Evolutionary conservation across 1,139 yeast species (phyloP), one percentile per base, ranked within the genome.

Genomic region (Hemisphaericaspora subhashii): DNA sequence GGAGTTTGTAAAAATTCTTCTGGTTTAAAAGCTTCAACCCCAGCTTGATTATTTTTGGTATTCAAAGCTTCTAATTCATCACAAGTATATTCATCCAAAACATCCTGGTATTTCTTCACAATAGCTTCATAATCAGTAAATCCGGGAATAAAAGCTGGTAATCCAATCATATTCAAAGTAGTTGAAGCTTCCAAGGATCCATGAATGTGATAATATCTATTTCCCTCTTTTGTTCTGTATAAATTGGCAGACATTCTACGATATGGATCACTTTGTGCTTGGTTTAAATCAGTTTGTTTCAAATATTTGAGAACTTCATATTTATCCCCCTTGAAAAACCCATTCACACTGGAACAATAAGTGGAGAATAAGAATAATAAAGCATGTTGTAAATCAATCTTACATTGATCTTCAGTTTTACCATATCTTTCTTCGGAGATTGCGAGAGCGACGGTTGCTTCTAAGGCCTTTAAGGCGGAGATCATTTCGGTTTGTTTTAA

Each of bases 171-270:
- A 18, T 58, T 56, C 35, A 62, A 49, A 13, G 66, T 60, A 0
- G 58, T 51, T 4, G 57, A 43, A 2, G 66, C 63, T 31, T 62
- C 64, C 32, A 62, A 47, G 7, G 65, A 59, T 5, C 68, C 67
- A 41, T 62, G 67, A 24, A 62, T 57, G 38, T 62, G 67, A 39
- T 53, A 62, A 42, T 46, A 62, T 33, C 54, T 51, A 22, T 50
- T 44, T 2, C 29, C 33, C 37, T 62, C 67, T 37, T 60, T 62
- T 9, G 68, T 62, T 28, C 53, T 49, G 46, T 62, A 62, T 30
- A 62, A 45, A 40, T 62, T 62, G 17, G 67, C 64, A 26, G 62
- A 50, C 62, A 60, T 54, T 35, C 64, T 48, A 36, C 67, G 44
- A 42, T 62, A 62, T 9, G 55, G 47, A 41, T 51, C 46, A 5